These are phyloP conservation scores for Arthroderma uncinatum DNA, from an alignment of 2,329 filamentous ascomycete genomes.

Conservation along the genomic window DNA sequence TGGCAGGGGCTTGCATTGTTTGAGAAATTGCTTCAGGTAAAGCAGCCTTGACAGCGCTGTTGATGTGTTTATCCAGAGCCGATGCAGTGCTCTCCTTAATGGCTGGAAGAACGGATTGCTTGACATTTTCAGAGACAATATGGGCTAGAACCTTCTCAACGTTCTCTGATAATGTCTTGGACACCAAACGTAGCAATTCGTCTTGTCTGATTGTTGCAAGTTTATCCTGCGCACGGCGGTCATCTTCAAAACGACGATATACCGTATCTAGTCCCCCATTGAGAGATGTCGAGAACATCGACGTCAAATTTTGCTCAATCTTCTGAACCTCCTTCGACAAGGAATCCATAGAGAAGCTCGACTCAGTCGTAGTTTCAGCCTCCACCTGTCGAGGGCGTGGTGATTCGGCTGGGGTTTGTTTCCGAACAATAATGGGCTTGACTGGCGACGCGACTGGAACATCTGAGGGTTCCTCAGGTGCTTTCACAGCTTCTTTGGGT, in stretches of 20 bases:
- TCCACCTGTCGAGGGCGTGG: not conserved
- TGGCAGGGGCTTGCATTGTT: conserved; percentile 61
- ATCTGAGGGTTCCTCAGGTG: conserved; percentile 6
- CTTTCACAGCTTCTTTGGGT: conserved; percentile 37
- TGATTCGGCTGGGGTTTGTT: not conserved
- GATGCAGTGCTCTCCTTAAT: conserved; percentile 57
- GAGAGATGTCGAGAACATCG: conserved; percentile 39
- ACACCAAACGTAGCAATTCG: conserved; percentile 56
- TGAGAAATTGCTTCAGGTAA: conserved; percentile 57
- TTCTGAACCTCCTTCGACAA: conserved; percentile 52
- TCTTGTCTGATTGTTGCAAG: conserved; percentile 56
- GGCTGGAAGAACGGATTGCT: conserved; percentile 62
- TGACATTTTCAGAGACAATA: conserved; percentile 66
- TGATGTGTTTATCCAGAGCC: conserved; percentile 60
- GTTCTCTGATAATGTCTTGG: conserved; percentile 57
- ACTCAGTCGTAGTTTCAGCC: not conserved
- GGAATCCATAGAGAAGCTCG: conserved; percentile 40
- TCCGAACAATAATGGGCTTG: not conserved
- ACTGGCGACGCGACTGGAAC: not conserved
- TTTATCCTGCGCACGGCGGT: conserved; percentile 54
- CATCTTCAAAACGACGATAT: conserved; percentile 55
- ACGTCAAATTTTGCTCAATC: conserved; percentile 38
- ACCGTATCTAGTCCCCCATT: conserved; percentile 44
- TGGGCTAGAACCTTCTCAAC: conserved; percentile 64
- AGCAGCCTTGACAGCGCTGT: conserved; percentile 57